phyloP scores from a whole-genome alignment of 2,329 filamentous ascomycete species.

The Calonectria pseudoreteaudii region DNA sequence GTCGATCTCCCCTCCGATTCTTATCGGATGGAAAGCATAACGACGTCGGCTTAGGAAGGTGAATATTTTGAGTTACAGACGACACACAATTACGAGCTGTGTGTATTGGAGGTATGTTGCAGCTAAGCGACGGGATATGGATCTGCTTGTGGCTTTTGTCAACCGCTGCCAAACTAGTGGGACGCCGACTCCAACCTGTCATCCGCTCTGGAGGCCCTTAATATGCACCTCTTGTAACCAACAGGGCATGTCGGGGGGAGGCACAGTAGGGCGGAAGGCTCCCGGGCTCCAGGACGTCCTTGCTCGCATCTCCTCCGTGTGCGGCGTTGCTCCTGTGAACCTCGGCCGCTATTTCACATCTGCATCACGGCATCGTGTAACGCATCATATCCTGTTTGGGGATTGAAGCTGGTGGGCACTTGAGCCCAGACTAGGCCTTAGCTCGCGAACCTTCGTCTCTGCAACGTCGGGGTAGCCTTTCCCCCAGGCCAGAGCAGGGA shows the following conservation, averaged over 20 bases:
- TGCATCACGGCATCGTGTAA: not conserved
- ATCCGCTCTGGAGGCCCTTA: not conserved
- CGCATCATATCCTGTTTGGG: conserved; percentile 13
- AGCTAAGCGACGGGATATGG: not conserved
- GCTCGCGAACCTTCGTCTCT: not conserved
- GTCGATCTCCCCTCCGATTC: not conserved
- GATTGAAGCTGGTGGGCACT: conserved; percentile 7
- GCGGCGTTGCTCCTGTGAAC: not conserved
- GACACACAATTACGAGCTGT: not conserved
- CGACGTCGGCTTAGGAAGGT: conserved; percentile 5
- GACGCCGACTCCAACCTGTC: not conserved
- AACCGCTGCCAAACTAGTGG: conserved; percentile 5
- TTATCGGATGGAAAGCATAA: conserved; percentile 4
- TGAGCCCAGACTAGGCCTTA: not conserved
- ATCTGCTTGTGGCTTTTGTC: not conserved
- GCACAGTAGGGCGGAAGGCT: conserved; percentile 7
- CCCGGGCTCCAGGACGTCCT: conserved; percentile 5
- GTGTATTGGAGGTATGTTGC: not conserved
- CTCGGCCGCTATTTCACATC: not conserved
- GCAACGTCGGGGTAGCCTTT: not conserved
- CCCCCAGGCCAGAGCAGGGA: not conserved
- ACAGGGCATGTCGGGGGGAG: conserved; percentile 8
- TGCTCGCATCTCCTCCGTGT: not conserved
- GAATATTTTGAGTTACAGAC: not conserved
- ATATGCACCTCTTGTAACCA: not conserved